A percentile compares a stretch with the other conserved stretches of the same genome.
Conservation (phyloP, 1,284 basidiomycete genomes). For the Leccinum proliferum region DNA sequence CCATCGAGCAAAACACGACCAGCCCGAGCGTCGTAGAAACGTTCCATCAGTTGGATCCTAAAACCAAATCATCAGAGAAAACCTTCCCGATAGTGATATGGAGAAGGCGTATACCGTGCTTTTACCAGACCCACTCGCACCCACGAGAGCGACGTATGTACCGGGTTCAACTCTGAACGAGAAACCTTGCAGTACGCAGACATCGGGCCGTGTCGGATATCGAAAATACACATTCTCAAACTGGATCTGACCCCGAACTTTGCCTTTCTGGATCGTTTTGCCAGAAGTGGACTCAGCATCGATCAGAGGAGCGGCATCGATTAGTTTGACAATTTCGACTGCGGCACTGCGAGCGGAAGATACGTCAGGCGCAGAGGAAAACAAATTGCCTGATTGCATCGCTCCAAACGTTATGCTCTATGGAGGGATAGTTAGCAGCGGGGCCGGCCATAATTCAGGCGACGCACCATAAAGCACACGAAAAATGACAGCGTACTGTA, state of each 20-base stretch:
- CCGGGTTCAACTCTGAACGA: slow-evolving; percentile 82
- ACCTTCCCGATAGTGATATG: neutral
- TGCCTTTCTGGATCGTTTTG: slow-evolving; percentile 40
- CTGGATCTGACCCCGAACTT: slow-evolving; percentile 67
- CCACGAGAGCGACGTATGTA: slow-evolving; percentile 91
- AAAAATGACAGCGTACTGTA: slow-evolving; percentile 74
- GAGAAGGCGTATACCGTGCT: slow-evolving; percentile 64
- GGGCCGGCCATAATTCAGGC: slow-evolving; percentile 10
- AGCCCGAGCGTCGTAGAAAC: slow-evolving; percentile 83
- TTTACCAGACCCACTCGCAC: slow-evolving; percentile 87
- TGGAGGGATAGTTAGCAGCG: neutral
- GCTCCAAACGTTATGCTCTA: slow-evolving; percentile 70
- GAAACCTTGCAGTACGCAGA: slow-evolving; percentile 81
- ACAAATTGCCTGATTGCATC: slow-evolving; percentile 83
- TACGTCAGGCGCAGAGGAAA: slow-evolving; percentile 91
- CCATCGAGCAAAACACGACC: slow-evolving; percentile 80
- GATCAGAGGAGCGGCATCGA: slow-evolving; percentile 81
- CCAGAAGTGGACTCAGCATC: slow-evolving; percentile 80
- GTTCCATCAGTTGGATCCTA: slow-evolving; percentile 81
- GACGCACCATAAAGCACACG: slow-evolving; percentile 73
- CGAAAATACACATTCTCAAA: slow-evolving; percentile 88
- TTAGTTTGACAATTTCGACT: slow-evolving; percentile 68
- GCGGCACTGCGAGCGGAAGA: slow-evolving; percentile 83
- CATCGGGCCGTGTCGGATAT: slow-evolving; percentile 87
- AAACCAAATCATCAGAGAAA: slow-evolving; percentile 2